Evolutionary conservation across 495 filamentous ascomycete genomes (phyloP).

Genomic region (Trichoderma orchidacearum): DNA sequence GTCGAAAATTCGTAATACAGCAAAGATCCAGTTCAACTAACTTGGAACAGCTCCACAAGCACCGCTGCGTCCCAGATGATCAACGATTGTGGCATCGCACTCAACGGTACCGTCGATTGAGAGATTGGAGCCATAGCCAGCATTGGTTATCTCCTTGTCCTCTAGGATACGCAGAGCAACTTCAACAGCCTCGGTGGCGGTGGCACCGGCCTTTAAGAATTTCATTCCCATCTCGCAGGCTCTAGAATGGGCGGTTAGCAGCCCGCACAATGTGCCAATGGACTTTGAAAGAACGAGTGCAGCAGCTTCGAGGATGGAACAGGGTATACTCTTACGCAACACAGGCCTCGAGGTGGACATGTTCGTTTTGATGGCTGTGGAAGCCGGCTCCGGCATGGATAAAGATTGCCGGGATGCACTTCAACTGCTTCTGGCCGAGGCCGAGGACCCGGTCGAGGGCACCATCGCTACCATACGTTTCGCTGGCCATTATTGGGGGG

Average conservation of each 20-base stretch:
- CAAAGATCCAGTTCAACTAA: conserved; percentile 31
- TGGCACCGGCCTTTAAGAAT: conserved; percentile 61
- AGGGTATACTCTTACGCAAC: conserved; percentile 51
- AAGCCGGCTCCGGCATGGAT: conserved; percentile 95
- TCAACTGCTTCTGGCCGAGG: neutral
- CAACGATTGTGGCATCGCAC: conserved; percentile 84
- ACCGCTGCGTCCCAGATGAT: conserved; percentile 81
- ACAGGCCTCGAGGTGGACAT: conserved; percentile 70
- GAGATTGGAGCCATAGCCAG: conserved; percentile 93
- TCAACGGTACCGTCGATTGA: conserved; percentile 81
- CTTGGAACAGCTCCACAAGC: conserved; percentile 81
- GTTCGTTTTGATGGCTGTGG: conserved; percentile 74
- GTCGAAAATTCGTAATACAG: neutral
- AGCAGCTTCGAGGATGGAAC: neutral
- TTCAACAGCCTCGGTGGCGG: conserved; percentile 84
- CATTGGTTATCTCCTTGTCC: conserved; percentile 89
- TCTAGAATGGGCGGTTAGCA: conserved; percentile 26
- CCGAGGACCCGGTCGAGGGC: conserved; percentile 1
- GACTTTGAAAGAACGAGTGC: too few relatives aligned
- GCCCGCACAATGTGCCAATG: too few relatives aligned
- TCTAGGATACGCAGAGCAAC: conserved; percentile 77
- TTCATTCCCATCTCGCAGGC: conserved; percentile 69
- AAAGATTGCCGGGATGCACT: conserved; percentile 54
- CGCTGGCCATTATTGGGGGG: neutral
- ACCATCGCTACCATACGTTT: neutral